A percentile compares a stretch with the other conserved stretches of the same genome.
These are phyloP conservation scores for Bromus sterilis DNA, from an alignment of 176 grass and related monocot species.

Conservation along the genomic window DNA sequence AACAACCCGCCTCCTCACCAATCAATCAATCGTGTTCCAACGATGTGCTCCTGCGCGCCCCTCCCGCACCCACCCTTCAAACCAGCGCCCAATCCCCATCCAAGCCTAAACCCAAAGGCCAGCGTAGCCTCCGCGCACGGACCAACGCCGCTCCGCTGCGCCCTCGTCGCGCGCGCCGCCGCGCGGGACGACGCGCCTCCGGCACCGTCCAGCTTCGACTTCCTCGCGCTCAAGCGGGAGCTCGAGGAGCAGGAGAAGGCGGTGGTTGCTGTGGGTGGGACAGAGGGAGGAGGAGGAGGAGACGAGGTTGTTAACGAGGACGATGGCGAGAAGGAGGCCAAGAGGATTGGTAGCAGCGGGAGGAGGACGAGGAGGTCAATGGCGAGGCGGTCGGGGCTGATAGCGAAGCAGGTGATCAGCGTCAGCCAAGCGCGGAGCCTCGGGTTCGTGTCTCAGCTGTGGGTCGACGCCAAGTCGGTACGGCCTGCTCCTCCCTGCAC, in stretches of 20 bases:
- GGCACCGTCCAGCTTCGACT: slow-evolving; percentile 61
- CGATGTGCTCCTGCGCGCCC: slow-evolving; percentile 41
- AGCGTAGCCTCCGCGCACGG: neutral
- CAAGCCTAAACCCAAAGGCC: slow-evolving; percentile 16
- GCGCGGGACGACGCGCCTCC: slow-evolving; percentile 25
- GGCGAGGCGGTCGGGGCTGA: slow-evolving; percentile 60
- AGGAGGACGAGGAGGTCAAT: slow-evolving; percentile 44
- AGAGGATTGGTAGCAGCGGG: slow-evolving; percentile 16
- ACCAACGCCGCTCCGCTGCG: neutral
- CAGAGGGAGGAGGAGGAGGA: slow-evolving; percentile 11
- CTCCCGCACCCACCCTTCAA: slow-evolving; percentile 18
- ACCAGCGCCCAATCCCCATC: neutral
- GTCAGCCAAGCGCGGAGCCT: slow-evolving; percentile 72
- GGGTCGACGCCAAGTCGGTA: slow-evolving; percentile 67
- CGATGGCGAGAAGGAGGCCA: slow-evolving; percentile 9
- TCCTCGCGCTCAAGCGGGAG: slow-evolving; percentile 76
- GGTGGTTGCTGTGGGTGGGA: neutral
- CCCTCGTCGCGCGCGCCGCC: slow-evolving; percentile 18
- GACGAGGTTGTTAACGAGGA: neutral
- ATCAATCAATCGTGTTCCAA: neutral
- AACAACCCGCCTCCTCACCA: neutral
- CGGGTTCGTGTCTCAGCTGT: slow-evolving; percentile 92
- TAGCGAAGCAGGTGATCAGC: slow-evolving; percentile 94
- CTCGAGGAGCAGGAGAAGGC: slow-evolving; percentile 51
- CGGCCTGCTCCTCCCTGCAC: neutral